Percentiles rank a stretch among this genome's conserved stretches.
Conservation (phyloP, 2,329 filamentous ascomycete species). For the Alternaria metachromatica region DNA sequence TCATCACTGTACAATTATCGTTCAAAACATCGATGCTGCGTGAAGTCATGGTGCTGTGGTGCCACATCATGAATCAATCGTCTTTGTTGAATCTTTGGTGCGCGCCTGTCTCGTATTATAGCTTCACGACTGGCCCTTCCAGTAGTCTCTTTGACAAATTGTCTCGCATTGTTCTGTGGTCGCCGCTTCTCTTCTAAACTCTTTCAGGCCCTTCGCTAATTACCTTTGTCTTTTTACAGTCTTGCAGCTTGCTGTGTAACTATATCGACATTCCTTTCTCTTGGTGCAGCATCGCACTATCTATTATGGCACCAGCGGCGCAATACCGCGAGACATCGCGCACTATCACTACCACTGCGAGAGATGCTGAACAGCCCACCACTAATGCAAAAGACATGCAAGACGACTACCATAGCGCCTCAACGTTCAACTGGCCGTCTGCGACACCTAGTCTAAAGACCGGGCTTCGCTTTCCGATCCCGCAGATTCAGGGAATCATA, state of each 20-base stretch:
- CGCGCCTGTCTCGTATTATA: not conserved
- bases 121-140: conserved; percentile 1
- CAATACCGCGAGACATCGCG: not conserved
- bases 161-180: not conserved
- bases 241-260: not conserved
- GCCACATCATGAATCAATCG: not conserved
- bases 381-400: not conserved
- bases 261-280: not conserved
- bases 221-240: not conserved
- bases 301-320: not conserved
- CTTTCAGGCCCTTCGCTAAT: not conserved
- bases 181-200: not conserved
- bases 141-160: conserved; percentile 2
- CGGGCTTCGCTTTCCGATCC: not conserved
- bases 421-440: not conserved
- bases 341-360: not conserved
- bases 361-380: not conserved
- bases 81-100: not conserved
- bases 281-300: not conserved
- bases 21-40: not conserved
- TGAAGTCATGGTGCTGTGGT: not conserved
- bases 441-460: not conserved
- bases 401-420: not conserved
- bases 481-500: conserved; percentile 5
- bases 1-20: not conserved